A percentile compares a stretch with the other conserved stretches of the same genome.
phyloP scores from a whole-genome alignment of 2,329 filamentous ascomycete genomes.

The Paecilomyces sp. region DNA sequence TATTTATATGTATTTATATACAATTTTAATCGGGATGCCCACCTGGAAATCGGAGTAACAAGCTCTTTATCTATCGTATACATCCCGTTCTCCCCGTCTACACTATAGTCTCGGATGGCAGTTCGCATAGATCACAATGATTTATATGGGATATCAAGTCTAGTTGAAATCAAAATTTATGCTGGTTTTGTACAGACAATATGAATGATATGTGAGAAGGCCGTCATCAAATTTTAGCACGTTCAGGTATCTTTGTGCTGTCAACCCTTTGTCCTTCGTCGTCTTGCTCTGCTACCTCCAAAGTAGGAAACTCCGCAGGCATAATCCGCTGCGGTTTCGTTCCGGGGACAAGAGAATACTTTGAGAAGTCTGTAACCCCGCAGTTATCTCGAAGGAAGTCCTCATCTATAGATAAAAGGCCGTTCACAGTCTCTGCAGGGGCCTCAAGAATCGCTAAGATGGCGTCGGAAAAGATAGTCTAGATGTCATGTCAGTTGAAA shows the following conservation, averaged over 20 bases:
- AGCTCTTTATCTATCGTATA: no score
- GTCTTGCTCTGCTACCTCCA: conserved; percentile 69
- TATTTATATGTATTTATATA: no score
- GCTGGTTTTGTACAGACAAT: no score
- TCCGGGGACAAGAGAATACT: conserved; percentile 64
- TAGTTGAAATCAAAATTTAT: no score
- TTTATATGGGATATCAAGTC: no score
- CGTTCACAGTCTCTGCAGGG: conserved; percentile 58
- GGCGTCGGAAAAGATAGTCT: conserved; percentile 71
- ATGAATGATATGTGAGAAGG: no score
- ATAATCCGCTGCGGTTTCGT: conserved; percentile 65
- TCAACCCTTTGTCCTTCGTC: conserved; percentile 70
- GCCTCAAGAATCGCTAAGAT: conserved; percentile 64
- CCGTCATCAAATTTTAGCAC: background rate
- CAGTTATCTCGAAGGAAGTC: conserved; percentile 64
- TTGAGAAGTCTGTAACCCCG: conserved; percentile 62
- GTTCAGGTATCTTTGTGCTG: conserved; percentile 43
- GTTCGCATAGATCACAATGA: no score
- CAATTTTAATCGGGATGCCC: no score
- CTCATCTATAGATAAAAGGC: conserved; percentile 66
- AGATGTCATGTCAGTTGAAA: background rate
- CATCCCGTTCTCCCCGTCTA: no score
- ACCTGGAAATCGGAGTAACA: no score
- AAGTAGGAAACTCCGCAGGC: conserved; percentile 60
- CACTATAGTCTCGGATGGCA: no score